Conservation (phyloP, 2,329 filamentous ascomycete species). For the Beauveria sp. region DNA sequence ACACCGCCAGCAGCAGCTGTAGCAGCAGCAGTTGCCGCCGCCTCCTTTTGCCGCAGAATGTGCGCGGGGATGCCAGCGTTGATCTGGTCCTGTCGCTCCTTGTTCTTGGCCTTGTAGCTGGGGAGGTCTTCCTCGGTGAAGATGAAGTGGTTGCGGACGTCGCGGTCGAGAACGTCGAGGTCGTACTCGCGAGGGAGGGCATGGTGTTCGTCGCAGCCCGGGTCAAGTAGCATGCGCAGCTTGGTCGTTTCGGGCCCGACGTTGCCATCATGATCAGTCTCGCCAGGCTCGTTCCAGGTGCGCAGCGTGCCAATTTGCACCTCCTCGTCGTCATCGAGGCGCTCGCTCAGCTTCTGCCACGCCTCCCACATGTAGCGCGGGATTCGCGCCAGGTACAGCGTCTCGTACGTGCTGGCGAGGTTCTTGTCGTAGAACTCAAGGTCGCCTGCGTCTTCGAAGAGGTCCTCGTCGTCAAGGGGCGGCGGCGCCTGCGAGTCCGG, state of each 20-base stretch:
- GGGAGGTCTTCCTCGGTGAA: conserved; percentile 92
- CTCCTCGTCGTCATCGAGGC: conserved; percentile 71
- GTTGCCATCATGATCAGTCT: conserved; percentile 35
- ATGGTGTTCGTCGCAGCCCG: conserved; percentile 58
- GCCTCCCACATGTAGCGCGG: conserved; percentile 75
- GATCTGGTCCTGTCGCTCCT: conserved; percentile 45
- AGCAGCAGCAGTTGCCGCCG: conserved; percentile 13
- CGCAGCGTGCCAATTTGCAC: conserved; percentile 72
- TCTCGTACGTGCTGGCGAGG: conserved; percentile 31
- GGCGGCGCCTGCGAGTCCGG: conserved; percentile 37
- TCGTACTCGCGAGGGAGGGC: conserved; percentile 83
- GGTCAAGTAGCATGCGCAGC: conserved; percentile 58
- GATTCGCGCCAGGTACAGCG: conserved; percentile 66
- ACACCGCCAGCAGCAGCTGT: conserved; percentile 16
- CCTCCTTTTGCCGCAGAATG: conserved; percentile 36
- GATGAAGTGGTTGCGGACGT: conserved; percentile 79
- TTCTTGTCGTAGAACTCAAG: conserved; percentile 47
- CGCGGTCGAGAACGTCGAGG: conserved; percentile 55
- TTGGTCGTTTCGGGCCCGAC: conserved; percentile 23
- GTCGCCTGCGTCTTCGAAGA: conserved; percentile 54
- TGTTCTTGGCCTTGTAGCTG: conserved; percentile 37
- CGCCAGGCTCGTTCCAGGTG: conserved; percentile 49
- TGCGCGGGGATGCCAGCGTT: conserved; percentile 52
- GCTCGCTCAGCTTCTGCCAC: conserved; percentile 49
- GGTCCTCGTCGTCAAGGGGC: conserved; percentile 54